Percentiles rank a stretch among this genome's conserved stretches.
Evolutionary conservation across 169 alveolate genomes (phyloP).

Genomic region (Sarcocystis neurona): DNA sequence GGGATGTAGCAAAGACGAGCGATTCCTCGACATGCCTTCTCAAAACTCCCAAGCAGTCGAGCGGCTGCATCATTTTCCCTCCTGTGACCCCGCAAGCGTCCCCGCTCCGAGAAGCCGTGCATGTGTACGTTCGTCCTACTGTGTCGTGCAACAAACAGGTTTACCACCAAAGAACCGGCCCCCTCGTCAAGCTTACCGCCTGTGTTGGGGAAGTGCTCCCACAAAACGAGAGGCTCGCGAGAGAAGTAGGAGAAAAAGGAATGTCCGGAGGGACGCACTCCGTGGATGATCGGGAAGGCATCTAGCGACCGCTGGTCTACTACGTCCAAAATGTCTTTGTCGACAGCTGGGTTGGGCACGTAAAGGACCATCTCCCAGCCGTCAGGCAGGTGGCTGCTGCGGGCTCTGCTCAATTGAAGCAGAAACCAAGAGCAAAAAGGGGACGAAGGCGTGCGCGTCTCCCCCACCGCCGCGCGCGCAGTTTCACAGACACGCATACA

Average conservation of each 20-base stretch:
- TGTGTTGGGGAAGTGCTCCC: neutral
- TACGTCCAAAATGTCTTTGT: neutral
- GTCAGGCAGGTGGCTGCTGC: neutral
- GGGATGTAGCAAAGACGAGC: too few species aligned
- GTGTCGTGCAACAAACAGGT: too few species aligned
- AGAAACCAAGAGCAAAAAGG: neutral
- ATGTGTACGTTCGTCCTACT: too few species aligned
- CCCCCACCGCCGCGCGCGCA: neutral
- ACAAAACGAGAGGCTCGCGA: neutral
- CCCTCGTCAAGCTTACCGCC: too few species aligned
- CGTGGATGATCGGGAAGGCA: conserved; percentile 21
- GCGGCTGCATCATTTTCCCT: too few species aligned
- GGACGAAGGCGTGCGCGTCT: neutral
- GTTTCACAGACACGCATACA: neutral
- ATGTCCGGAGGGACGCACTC: conserved; percentile 5
- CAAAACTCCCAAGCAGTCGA: too few species aligned
- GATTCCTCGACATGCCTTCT: too few species aligned
- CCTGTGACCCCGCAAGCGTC: too few species aligned
- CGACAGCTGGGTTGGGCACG: neutral
- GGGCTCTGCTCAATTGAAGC: neutral
- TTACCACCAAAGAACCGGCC: too few species aligned
- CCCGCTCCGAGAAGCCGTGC: too few species aligned
- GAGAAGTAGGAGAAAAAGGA: conserved; percentile 6
- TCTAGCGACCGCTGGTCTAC: conserved; percentile 14
- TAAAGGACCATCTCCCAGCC: conserved; percentile 35